Conservation (phyloP, 768 basidiomycete genomes). For the Rubroboletus pulcherrimus region DNA sequence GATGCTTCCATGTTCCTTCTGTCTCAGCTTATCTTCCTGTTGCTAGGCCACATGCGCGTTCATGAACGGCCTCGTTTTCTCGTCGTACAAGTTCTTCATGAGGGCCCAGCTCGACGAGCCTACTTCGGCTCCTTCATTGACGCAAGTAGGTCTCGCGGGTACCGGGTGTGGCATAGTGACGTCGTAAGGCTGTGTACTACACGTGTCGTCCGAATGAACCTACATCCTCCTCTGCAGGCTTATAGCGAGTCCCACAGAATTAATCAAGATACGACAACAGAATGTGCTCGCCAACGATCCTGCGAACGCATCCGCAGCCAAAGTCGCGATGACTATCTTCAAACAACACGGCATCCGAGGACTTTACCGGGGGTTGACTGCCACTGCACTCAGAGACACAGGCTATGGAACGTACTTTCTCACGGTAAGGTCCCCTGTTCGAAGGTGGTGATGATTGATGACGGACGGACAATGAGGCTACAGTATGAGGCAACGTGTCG, state of each 20-base stretch:
- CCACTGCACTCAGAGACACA: conserved; percentile 72
- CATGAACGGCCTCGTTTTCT: conserved; percentile 85
- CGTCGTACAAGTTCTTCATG: conserved; percentile 79
- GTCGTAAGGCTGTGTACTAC: conserved; percentile 49
- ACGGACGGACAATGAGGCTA: conserved; percentile 5
- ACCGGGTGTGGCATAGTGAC: conserved; percentile 74
- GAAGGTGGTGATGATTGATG: background rate
- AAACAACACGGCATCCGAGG: conserved; percentile 55
- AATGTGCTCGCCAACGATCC: conserved; percentile 36
- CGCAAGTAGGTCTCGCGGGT: conserved; percentile 54
- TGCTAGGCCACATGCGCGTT: conserved; percentile 62
- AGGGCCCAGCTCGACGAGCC: conserved; percentile 52
- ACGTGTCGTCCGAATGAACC: background rate
- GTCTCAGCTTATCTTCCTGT: background rate
- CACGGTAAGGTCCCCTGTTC: conserved; percentile 44
- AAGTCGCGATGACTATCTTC: conserved; percentile 56
- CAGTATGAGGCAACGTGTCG: conserved; percentile 67
- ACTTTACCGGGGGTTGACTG: conserved; percentile 71
- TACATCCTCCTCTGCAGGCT: conserved; percentile 39
- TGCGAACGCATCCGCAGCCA: conserved; percentile 43
- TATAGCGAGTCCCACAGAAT: conserved; percentile 79
- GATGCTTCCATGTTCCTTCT: background rate
- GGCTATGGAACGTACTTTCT: conserved; percentile 88
- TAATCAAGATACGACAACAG: conserved; percentile 86
- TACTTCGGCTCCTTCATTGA: conserved; percentile 54